Base-by-base conservation (phyloP, 75 land plant species). In the Pinus tabuliformis region DNA sequence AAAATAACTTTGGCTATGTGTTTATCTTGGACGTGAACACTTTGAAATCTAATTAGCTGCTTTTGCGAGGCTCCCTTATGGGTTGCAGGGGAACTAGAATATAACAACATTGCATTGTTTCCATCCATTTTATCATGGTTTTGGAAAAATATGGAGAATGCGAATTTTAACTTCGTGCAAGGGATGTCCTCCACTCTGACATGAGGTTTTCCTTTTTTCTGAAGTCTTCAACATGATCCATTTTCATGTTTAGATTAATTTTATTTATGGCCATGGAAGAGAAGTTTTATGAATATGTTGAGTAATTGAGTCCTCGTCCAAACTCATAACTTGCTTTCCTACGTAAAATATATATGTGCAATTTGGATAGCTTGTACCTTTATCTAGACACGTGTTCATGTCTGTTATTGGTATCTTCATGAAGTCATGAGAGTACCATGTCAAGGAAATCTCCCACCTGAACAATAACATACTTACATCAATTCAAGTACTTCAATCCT, bases 381-480 rank as follows among this genome's bases (percentile, higher is more conserved):
- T 62, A 5, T 92, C 84, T 4, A 94, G 81, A 4, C 95, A 74
- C 97, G 94, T 96, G 54, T 86, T 81, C 97, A 96, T 96, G 78
- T 91, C 90, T 24, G 94, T 94, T 97, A 96, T 94, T 49, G 86
- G 85, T n/a, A 90, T 74, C 54, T 66, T 83, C 2, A 86, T 82
- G 72, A 82, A 96, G 12, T 75, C 81, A 56, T 94, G 78, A 3
- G 97, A 95, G 75, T 96, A 96, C 99, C 99, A 96, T 54, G 95
- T 94, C 3, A 92, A 61, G 98, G 95, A 22, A 95, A 76, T 80
- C 82, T 87, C 58, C 95, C 95, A 12, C 93, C 93, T 95, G 86
- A 36, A 36, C 37, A 36, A 2, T 36, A 36, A 1, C 37, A 36
- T 36, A 36, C 37, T 1, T 36, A 36, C 37, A 36, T 36, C 37